Conservation (phyloP, 164 flowering plant genomes). For the Liquidambar formosana region DNA sequence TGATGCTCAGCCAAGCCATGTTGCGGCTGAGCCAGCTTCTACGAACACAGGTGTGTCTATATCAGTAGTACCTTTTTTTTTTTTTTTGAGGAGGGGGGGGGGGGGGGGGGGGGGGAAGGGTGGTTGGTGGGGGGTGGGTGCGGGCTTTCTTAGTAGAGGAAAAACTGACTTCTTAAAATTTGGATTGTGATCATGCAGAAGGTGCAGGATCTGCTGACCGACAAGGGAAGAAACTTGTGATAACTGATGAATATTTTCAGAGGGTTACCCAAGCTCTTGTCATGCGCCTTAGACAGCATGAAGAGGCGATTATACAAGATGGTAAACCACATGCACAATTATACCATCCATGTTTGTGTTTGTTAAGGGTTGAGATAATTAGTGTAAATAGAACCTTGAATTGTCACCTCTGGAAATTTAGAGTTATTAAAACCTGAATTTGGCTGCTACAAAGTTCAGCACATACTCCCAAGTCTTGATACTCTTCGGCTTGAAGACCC, state of each 20-base stretch:
- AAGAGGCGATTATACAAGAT: constrained; percentile 63
- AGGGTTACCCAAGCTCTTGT: constrained; percentile 85
- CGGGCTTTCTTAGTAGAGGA: background rate
- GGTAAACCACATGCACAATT: constrained; percentile 40
- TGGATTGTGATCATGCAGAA: constrained; percentile 34
- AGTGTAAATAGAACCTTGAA: background rate
- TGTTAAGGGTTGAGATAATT: background rate
- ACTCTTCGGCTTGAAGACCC: background rate
- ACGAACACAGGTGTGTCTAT: constrained; percentile 36
- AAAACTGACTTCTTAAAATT: background rate
- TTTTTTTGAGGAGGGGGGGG: too few relatives aligned
- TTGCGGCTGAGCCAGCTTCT: constrained; percentile 37
- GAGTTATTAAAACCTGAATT: too few relatives aligned
- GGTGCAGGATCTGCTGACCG: constrained; percentile 37
- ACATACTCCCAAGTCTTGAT: too few relatives aligned
- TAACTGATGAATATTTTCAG: constrained; percentile 83
- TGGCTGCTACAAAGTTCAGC: too few relatives aligned
- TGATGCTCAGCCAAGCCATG: constrained; percentile 38
- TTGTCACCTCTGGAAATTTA: background rate
- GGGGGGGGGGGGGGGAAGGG: too few relatives aligned
- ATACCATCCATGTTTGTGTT: background rate
- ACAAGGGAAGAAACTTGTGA: constrained; percentile 61
- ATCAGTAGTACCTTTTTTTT: background rate
- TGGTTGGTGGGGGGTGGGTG: too few relatives aligned
- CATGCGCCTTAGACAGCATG: constrained; percentile 88